A percentile compares a stretch with the other conserved stretches of the same genome.
Conservation (phyloP, 2,329 filamentous ascomycete species). For the Dactylellina drechsleri region DNA sequence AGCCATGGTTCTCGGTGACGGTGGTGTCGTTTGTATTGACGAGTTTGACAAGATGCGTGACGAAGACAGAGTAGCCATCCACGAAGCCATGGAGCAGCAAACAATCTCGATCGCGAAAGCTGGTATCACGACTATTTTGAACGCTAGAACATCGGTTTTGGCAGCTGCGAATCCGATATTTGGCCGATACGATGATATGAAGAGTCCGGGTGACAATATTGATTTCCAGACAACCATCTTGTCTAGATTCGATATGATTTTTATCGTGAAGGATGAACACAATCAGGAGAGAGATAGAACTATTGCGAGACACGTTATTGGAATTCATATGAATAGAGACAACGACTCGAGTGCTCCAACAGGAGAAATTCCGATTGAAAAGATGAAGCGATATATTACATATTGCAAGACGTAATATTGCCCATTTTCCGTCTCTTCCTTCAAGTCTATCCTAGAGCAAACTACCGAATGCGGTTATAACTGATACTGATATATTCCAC, state of each 20-base stretch:
- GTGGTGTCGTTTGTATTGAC: no score
- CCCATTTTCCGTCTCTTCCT: no score
- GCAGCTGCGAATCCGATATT: constrained; percentile 98
- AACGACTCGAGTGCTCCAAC: constrained; percentile 69
- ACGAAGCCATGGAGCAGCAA: constrained; percentile 99
- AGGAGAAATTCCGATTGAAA: constrained; percentile 90
- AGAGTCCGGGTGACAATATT: constrained; percentile 96
- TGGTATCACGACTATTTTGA: constrained; percentile 97
- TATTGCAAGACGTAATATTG: constrained; percentile 87
- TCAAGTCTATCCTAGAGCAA: no score
- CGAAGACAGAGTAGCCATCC: constrained; percentile 95
- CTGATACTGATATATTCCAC: neutral
- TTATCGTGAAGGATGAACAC: constrained; percentile 96
- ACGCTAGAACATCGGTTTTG: constrained; percentile 91
- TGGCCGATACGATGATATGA: constrained; percentile 96
- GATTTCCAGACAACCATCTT: constrained; percentile 99
- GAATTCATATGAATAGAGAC: constrained; percentile 91
- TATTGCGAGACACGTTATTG: constrained; percentile 97
- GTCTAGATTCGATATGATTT: constrained; percentile 99
- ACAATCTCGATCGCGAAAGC: constrained; percentile 99
- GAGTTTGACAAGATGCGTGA: constrained; percentile 99
- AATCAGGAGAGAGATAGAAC: constrained; percentile 87
- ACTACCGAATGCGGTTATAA: no score
- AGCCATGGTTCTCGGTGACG: constrained; percentile 97
- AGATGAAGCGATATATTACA: constrained; percentile 96